Conservation (phyloP, 1,284 basidiomycete genomes). For the Amylostereum chailletii region DNA sequence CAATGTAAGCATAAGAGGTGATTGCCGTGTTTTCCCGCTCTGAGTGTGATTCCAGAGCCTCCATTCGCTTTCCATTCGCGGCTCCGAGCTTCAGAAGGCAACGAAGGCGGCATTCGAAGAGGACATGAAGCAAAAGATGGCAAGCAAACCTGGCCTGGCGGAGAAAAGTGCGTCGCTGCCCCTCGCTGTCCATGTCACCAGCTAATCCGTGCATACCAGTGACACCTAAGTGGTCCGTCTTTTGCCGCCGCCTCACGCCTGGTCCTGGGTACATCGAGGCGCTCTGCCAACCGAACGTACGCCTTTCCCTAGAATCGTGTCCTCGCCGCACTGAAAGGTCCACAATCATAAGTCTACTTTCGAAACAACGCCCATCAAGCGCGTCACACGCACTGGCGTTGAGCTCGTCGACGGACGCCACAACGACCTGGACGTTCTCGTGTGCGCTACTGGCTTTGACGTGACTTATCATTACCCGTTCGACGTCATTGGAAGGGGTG, state of each 20-base stretch:
- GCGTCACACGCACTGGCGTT: conserved; percentile 40
- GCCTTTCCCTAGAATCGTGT: conserved; percentile 5
- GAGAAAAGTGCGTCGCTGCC: conserved; percentile 33
- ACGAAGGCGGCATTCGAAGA: conserved; percentile 32
- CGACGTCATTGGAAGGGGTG: conserved; percentile 36
- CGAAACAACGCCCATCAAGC: conserved; percentile 34
- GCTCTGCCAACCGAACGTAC: conserved; percentile 48
- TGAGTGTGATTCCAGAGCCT: neutral
- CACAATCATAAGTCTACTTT: conserved; percentile 34
- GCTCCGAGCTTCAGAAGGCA: conserved; percentile 30
- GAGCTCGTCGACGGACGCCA: conserved; percentile 39
- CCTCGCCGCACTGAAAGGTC: neutral
- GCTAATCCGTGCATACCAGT: neutral
- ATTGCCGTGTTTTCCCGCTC: too few species aligned
- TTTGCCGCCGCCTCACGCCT: conserved; percentile 45
- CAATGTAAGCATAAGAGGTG: conserved; percentile 30
- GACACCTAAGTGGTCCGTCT: neutral
- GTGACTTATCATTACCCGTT: conserved; percentile 36
- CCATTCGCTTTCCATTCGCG: conserved; percentile 9
- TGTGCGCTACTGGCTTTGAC: conserved; percentile 54
- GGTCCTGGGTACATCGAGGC: conserved; percentile 62
- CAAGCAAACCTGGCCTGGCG: conserved; percentile 50
- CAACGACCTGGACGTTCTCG: conserved; percentile 43
- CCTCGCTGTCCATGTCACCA: too few species aligned
- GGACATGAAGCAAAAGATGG: conserved; percentile 42